A percentile compares a stretch with the other conserved stretches of the same genome.
Evolutionary conservation across 495 filamentous ascomycete genomes (phyloP).

Genomic region (Hyaloscypha hepaticicola): DNA sequence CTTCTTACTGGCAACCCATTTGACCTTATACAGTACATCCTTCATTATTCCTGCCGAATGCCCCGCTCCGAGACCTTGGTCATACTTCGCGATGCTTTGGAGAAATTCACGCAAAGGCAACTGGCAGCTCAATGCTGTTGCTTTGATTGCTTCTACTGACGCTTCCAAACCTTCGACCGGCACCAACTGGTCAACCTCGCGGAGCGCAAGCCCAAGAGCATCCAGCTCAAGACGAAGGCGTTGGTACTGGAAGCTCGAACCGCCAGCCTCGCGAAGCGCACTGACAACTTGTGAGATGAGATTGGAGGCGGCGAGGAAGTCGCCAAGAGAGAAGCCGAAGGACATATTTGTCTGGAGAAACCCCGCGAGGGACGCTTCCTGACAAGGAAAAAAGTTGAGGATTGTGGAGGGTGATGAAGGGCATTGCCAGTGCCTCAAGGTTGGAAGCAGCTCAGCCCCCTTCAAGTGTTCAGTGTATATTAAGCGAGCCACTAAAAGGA

Average conservation of each 20-base stretch:
- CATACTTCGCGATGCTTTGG: neutral
- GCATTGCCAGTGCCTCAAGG: no score
- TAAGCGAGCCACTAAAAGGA: no score
- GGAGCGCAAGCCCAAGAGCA: neutral
- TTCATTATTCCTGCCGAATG: neutral
- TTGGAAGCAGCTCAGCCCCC: no score
- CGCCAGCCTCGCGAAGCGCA: conserved; percentile 13
- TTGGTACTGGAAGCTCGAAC: conserved; percentile 2
- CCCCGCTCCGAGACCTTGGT: neutral
- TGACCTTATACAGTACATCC: neutral
- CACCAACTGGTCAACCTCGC: neutral
- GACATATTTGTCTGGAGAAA: no score
- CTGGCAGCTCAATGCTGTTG: conserved; percentile 5
- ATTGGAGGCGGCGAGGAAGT: conserved; percentile 1
- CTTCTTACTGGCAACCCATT: neutral
- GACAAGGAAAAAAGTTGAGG: no score
- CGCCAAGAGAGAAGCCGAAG: neutral
- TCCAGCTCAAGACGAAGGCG: neutral
- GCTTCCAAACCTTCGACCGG: conserved; percentile 1
- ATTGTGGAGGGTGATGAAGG: no score
- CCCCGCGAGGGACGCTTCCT: no score
- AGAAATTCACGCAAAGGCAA: conserved; percentile 4
- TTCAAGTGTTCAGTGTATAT: no score
- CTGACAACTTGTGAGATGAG: conserved; percentile 8
- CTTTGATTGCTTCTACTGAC: conserved; percentile 5